Evolutionary conservation across 345 rosid species (phyloP).

Genomic region (Eucalyptus melliodora): DNA sequence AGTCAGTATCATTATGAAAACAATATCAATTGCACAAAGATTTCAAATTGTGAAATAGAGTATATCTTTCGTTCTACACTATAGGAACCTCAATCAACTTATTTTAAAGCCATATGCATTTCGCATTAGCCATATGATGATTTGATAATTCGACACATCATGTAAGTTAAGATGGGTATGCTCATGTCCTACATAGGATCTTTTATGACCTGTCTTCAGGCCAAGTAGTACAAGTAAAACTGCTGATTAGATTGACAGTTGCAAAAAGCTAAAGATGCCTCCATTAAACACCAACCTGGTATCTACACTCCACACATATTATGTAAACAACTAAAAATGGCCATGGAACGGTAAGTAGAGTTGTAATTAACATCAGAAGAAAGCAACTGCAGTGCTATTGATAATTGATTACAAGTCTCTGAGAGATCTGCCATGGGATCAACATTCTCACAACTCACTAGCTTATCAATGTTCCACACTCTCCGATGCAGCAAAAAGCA

Average conservation of each 20-base stretch:
- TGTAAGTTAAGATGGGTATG: neutral
- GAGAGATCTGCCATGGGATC: neutral
- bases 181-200: neutral
- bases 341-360: neutral
- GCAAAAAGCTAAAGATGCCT: neutral
- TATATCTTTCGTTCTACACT: neutral
- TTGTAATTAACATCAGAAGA: neutral
- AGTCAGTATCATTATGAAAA: neutral
- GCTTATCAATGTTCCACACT: neutral
- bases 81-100: neutral
- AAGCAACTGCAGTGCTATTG: neutral
- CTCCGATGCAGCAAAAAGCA: neutral
- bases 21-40: neutral
- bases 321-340: neutral
- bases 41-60: neutral
- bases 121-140: neutral
- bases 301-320: neutral
- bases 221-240: neutral
- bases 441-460: neutral
- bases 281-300: neutral
- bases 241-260: neutral
- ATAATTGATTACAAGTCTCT: neutral
- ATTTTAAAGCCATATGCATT: neutral
- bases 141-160: neutral
- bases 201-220: neutral